Percentiles rank a stretch among this genome's conserved stretches.
phyloP scores from a whole-genome alignment of 768 basidiomycete species.

The Hebeloma cylindrosporum region DNA sequence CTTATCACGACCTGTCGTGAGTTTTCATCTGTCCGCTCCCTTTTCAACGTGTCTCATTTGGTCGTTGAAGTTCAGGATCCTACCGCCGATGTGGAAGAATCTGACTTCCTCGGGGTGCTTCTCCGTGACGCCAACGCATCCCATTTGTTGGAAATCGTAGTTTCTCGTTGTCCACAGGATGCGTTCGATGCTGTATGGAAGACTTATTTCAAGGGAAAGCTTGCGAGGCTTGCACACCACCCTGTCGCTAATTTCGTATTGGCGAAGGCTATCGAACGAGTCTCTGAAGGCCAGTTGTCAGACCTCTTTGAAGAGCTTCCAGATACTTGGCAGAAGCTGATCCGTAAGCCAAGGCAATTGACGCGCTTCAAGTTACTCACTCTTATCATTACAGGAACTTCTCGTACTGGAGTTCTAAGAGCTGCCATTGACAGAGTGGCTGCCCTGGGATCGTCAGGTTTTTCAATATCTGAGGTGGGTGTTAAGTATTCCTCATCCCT shows the following conservation, averaged over 20 bases:
- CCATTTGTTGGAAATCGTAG: conserved; percentile 83
- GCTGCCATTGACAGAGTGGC: conserved; percentile 71
- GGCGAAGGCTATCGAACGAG: conserved; percentile 70
- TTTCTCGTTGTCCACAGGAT: conserved; percentile 56
- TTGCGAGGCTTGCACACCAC: conserved; percentile 74
- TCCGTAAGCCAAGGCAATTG: conserved; percentile 52
- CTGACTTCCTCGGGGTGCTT: conserved; percentile 80
- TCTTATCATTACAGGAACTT: conserved; percentile 46
- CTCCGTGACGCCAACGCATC: conserved; percentile 87
- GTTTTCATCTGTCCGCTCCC: conserved; percentile 28
- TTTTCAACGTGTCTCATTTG: not conserved
- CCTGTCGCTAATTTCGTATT: conserved; percentile 95
- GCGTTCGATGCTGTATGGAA: conserved; percentile 74
- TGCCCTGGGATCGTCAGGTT: conserved; percentile 44
- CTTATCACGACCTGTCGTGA: conserved; percentile 65
- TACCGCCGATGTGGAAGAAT: conserved; percentile 43
- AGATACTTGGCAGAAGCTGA: conserved; percentile 57
- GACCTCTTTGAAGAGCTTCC: conserved; percentile 60
- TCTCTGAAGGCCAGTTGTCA: conserved; percentile 54
- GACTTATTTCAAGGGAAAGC: conserved; percentile 73
- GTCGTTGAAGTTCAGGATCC: conserved; percentile 38
- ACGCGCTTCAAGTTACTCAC: not conserved
- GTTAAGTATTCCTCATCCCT: conserved; percentile 6
- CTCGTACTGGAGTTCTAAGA: conserved; percentile 76
- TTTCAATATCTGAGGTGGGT: conserved; percentile 58